A percentile compares a stretch with the other conserved stretches of the same genome.
Conservation (phyloP, 1,284 basidiomycete species). For the Erythrobasidium hasegawianum region DNA sequence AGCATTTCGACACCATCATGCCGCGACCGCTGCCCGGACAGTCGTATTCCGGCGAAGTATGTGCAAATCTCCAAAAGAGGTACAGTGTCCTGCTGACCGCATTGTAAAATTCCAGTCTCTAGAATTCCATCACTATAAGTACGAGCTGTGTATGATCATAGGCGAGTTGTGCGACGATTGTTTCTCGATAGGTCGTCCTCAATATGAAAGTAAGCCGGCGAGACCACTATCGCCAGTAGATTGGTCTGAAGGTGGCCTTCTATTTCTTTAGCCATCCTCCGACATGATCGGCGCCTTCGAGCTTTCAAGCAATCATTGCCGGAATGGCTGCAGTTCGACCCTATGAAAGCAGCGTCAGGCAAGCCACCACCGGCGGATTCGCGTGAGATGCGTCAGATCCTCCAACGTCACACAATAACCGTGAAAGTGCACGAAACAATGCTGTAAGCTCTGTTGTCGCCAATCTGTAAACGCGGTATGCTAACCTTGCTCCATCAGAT, state of each 20-base stretch:
- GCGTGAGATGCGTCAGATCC: conserved; percentile 22
- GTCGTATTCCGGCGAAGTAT: conserved; percentile 15
- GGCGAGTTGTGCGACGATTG: conserved; percentile 34
- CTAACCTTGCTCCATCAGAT: too few species aligned
- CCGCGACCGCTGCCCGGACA: conserved; percentile 15
- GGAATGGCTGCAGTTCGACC: conserved; percentile 30
- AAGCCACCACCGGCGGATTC: conserved; percentile 7
- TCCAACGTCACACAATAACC: conserved; percentile 18
- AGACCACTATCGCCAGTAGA: background rate
- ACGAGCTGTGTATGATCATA: conserved; percentile 17
- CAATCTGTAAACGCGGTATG: too few species aligned
- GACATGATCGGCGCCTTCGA: conserved; percentile 24
- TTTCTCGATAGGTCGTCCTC: conserved; percentile 28
- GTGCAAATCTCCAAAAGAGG: too few species aligned
- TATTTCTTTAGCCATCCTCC: conserved; percentile 17
- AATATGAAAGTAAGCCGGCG: conserved; percentile 20
- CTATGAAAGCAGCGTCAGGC: background rate
- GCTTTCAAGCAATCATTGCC: conserved; percentile 28
- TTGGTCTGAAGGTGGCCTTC: background rate
- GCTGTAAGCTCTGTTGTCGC: conserved; percentile 21
- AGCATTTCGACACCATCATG: conserved; percentile 40
- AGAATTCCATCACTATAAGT: conserved; percentile 28
- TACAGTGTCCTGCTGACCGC: too few species aligned
- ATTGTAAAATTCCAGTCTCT: too few species aligned
- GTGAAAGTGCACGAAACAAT: conserved; percentile 30